phyloP scores from a whole-genome alignment of 192 early-diverging fungal species.

The Podochytrium sp. region DNA sequence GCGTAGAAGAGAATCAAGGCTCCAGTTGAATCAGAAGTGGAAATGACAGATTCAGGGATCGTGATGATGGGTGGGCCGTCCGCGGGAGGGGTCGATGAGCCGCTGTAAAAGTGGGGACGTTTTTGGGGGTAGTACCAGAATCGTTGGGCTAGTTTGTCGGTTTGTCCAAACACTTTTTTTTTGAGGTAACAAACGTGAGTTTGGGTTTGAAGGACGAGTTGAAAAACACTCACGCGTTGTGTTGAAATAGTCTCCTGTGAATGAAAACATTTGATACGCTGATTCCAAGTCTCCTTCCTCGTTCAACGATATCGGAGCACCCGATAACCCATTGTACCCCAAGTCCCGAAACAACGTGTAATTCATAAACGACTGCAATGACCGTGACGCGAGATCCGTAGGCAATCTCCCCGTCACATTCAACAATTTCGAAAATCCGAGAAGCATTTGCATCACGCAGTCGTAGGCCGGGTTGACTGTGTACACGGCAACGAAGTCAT shows the following conservation, averaged over 20 bases:
- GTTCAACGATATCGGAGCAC: background rate
- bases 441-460: slow-evolving; percentile 16
- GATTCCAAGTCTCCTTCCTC: background rate
- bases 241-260: slow-evolving; percentile 7
- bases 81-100: background rate
- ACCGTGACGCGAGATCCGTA: background rate
- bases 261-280: slow-evolving; percentile 2
- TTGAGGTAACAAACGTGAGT: too few relatives aligned
- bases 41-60: background rate
- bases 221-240: background rate
- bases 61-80: slow-evolving; percentile 6
- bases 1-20: slow-evolving; percentile 3
- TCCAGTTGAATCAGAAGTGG: background rate
- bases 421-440: slow-evolving; percentile 7
- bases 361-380: slow-evolving; percentile 9
- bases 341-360: slow-evolving; percentile 1
- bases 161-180: slow-evolving; percentile 19
- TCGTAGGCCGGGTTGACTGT: slow-evolving; percentile 1
- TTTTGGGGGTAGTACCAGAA: background rate
- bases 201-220: too few relatives aligned
- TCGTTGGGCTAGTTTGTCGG: background rate
- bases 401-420: too few relatives aligned
- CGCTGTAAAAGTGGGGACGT: background rate
- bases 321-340: slow-evolving; percentile 8
- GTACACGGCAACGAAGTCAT: slow-evolving; percentile 1